Evolutionary conservation across 2,329 filamentous ascomycete genomes (phyloP).

Genomic region (Metarhizium anisopliae): DNA sequence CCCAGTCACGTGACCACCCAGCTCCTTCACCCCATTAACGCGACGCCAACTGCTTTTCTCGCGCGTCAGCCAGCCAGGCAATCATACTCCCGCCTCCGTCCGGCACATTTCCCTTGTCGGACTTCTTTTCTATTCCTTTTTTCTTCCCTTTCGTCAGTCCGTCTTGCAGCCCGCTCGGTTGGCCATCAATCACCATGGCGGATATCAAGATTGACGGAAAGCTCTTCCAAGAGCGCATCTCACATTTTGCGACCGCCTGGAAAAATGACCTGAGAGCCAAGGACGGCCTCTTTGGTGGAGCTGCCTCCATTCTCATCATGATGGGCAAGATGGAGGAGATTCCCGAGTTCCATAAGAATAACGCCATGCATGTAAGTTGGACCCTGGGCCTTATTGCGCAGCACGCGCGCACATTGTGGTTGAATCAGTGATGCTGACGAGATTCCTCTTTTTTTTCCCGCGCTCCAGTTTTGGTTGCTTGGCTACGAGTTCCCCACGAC

Average conservation of each 20-base stretch:
- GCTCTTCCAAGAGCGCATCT: conserved; percentile 87
- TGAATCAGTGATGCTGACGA: neutral
- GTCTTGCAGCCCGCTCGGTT: conserved; percentile 20
- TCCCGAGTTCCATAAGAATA: conserved; percentile 87
- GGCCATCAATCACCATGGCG: conserved; percentile 43
- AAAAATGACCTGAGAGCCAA: conserved; percentile 89
- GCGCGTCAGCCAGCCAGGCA: conserved; percentile 23
- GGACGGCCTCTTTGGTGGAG: conserved; percentile 78
- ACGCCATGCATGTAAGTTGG: conserved; percentile 77
- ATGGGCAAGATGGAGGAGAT: conserved; percentile 93
- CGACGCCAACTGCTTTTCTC: conserved; percentile 26
- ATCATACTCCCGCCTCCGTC: conserved; percentile 10
- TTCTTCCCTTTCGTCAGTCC: conserved; percentile 8
- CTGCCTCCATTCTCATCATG: conserved; percentile 75
- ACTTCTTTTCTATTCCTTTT: neutral
- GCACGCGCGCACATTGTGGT: neutral
- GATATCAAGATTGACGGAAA: conserved; percentile 95
- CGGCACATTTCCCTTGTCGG: conserved; percentile 9
- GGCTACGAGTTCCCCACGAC: conserved; percentile 98
- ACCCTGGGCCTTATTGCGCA: neutral
- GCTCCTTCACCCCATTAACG: conserved; percentile 26
- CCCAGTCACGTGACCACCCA: conserved; percentile 24
- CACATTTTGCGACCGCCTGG: conserved; percentile 82
- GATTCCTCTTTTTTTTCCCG: neutral
- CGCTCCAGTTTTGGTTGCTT: conserved; percentile 81